Base-by-base conservation (phyloP, 1,284 basidiomycete species). In the Ganoderma multipileum region DNA sequence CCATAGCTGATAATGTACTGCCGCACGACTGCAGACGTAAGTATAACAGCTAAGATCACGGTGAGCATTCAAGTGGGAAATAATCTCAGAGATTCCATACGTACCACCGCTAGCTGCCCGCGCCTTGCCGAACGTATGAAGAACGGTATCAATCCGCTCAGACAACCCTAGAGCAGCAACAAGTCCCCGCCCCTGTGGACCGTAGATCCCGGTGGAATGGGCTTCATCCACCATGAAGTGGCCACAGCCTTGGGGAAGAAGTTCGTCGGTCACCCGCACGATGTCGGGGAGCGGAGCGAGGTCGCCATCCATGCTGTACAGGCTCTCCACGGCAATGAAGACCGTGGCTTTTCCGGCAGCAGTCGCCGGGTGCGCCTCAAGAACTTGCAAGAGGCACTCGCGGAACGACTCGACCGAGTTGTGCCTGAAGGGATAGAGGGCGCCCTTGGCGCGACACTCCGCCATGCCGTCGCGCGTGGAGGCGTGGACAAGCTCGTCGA, bases 301-400 rank as follows among this genome's bases (percentile, higher is more conserved):
- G 61, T 95, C 95, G 18, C 96, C 96, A 75, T 97, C 96, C 96
- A 98, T 98, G 68, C 92, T 94, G 77, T 98, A 97, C 18, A 69
- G 66, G 14, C 68, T 66, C 55, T 72, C 71, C 1, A 70, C 87
- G 0, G 93, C 91, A 23, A 98, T 76, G 73, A 95, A 92, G 6
- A 92, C 81, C 65, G 84, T 91, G 60, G 78, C 77, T 47, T 76
- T 71, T 0, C 79, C 77, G 18, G 71, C 64, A 26, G 68, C 72
- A 20, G 89, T 68, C 78, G 2, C 60, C 0, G 71, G 67, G 44
- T 72, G 66, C 11, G 55, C 59, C 55, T 75, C 65, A 12, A 84
- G 71, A 38, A 87, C 76, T 33, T 75, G 74, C 6, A 77, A 36
- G 91, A 73, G 12, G 82, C 80, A 3, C 57, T 50, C 12, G 12